Evolutionary conservation across 148 eudicot species (phyloP).

Genomic region (Spergularia marina): DNA sequence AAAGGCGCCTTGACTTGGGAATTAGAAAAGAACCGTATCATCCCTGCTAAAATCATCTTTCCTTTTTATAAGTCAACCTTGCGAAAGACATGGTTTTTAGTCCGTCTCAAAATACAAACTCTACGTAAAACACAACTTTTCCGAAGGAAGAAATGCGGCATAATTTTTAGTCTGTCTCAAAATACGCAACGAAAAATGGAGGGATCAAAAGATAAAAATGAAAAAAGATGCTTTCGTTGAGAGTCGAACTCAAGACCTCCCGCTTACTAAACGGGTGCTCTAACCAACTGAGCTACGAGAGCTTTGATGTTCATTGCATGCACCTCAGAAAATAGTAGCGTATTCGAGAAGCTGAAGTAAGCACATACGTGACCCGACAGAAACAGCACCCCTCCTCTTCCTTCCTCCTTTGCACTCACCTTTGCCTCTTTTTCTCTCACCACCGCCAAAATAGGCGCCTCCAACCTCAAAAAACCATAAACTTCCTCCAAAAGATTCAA

Average conservation of each 20-base stretch:
- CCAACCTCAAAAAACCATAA: neutral
- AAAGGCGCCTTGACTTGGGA: no score
- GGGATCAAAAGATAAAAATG: neutral
- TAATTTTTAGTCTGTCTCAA: no score
- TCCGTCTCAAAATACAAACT: no score
- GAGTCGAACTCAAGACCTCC: constrained; percentile 24
- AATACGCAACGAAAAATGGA: no score
- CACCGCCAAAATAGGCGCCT: constrained; percentile 9
- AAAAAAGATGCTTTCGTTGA: constrained; percentile 8
- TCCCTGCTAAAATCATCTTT: no score
- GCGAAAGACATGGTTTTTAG: no score
- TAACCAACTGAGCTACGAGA: constrained; percentile 24
- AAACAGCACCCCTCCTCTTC: neutral
- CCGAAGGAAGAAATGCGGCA: no score
- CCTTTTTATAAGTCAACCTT: no score
- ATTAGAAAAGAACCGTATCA: no score
- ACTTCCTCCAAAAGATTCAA: neutral
- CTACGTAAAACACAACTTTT: no score
- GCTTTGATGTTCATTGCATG: neutral
- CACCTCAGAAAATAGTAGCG: no score
- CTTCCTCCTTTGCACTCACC: neutral
- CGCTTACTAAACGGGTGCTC: constrained; percentile 24
- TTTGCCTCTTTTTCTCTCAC: no score
- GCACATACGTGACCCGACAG: constrained; percentile 21
- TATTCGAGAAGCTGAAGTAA: neutral